Base-by-base conservation (phyloP, 345 rosid species). In the Pelargonium nanum region DNA sequence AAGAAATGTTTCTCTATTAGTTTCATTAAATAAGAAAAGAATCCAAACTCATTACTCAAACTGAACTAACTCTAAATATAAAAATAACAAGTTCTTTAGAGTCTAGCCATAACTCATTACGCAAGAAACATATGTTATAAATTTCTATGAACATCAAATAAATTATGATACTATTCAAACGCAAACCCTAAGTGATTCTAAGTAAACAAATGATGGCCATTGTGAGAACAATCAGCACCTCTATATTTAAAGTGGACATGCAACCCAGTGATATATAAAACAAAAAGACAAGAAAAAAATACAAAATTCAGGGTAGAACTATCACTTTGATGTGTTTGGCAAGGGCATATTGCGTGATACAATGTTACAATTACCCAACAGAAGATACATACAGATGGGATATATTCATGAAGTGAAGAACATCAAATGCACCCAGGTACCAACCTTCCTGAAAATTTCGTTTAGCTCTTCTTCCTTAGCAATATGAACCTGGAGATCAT, bases 381-480 rank as follows among this genome's bases (percentile, higher is more conserved):
- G 20, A 21, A 21, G 51, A 22, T 1, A 4, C 51, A 40, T 40
- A 26, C 20, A 1, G 25, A 50, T 30, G 45, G 53, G 61, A 20
- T 60, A 25, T 34, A 25, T 32, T 30, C 45, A 52, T 4, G 32
- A 58, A 54, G 55, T 57, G 12, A 56, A 65, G n/a, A 67, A 45
- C 15, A 63, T 55, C 51, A 59, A 40, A 17, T n/a, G n/a, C n/a
- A n/a, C n/a, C n/a, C 19, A 55, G 55, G 50, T 22, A 44, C 60
- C 59, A 60, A 87, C 99, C 88, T 80, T 83, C 74, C 72, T 80
- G 64, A 74, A 81, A 58, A 40, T 68, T 66, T 74, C 83, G 65
- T 72, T 80, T 68, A 79, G 81, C 73, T 80, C 88, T 73, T 79
- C 82, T 62, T 79, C 74, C 71, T 84, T 85, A 52, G 73, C 70